Evolutionary conservation across 768 basidiomycete genomes (phyloP), one percentile per base, ranked within the genome.

Genomic region (Coprinellus aureogranulatus): DNA sequence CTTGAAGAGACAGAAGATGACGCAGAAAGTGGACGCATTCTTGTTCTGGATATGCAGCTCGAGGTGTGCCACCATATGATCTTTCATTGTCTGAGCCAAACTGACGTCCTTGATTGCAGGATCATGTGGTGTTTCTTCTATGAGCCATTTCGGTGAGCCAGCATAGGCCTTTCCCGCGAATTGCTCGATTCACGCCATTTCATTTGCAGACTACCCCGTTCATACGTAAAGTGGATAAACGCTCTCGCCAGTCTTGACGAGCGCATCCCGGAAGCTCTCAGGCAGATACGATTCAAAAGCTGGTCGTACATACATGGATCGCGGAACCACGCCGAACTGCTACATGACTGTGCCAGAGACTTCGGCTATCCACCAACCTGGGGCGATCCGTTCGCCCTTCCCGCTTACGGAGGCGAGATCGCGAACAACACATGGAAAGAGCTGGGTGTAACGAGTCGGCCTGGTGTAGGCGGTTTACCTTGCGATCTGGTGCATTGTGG

Each of bases 81-180:
- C 26, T n/a, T 34, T 34, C 37, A n/a, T n/a, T n/a, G n/a, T n/a
- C n/a, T n/a, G n/a, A n/a, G n/a, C n/a, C n/a, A n/a, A n/a, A n/a
- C n/a, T n/a, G n/a, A n/a, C n/a, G n/a, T n/a, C n/a, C n/a, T n/a
- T n/a, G n/a, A n/a, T 54, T 22, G 42, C 66, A 92, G 90, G 65
- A 90, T 92, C 54, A 91, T 92, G 89, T 92, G 90, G 90, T 91
- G 90, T 63, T 92, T 89, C 70, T 86, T 90, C 67, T 92, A 92
- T 63, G 77, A 86, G 64, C 89, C 90, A 3, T 75, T 82, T 60
- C 82, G 87, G 88, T 90, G 65, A 49, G 64, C 61, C 16, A 22
- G 34, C 37, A 20, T 47, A 44, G 10, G 9, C 37, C 37, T 9
- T 18, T 39, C 47, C 37, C 18, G 30, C 9, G 28, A 27, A 22